A percentile compares a stretch with the other conserved stretches of the same genome.
These are phyloP conservation scores for Hirschfeldia incana DNA, from an alignment of 345 rosid species.

Conservation along the genomic window DNA sequence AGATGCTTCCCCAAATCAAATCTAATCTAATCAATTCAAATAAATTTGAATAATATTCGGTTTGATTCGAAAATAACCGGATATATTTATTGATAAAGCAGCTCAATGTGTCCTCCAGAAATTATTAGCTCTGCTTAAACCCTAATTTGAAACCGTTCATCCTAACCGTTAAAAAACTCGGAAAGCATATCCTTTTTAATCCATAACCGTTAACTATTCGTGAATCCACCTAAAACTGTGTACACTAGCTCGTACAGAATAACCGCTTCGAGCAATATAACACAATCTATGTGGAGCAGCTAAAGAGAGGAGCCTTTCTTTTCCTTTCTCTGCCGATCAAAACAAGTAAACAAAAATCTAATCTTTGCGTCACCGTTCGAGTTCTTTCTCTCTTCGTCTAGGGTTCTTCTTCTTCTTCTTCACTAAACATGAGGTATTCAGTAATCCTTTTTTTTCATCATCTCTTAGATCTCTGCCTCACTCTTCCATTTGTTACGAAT, in stretches of 20 bases:
- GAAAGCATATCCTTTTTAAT: not conserved
- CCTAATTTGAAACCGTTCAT: slow-evolving; percentile 19
- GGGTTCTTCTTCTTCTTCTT: slow-evolving; percentile 23
- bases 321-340: slow-evolving; percentile 16
- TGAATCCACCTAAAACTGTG: not conserved
- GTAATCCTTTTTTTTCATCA: not conserved
- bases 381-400: slow-evolving; percentile 16
- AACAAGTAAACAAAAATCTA: slow-evolving; percentile 23
- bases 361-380: slow-evolving; percentile 38
- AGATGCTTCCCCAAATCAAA: not conserved
- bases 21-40: no score
- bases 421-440: slow-evolving; percentile 37
- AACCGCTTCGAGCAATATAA: slow-evolving; percentile 10
- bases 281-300: slow-evolving; percentile 26
- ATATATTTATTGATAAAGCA: not conserved
- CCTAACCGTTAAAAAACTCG: not conserved
- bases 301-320: not conserved
- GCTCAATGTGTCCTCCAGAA: not conserved
- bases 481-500: slow-evolving; percentile 11
- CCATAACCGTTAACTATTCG: not conserved
- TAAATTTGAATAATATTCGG: not conserved
- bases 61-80: not conserved
- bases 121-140: not conserved
- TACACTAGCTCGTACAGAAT: slow-evolving; percentile 16
- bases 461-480: not conserved